A percentile compares a stretch with the other conserved stretches of the same genome.
Conservation (phyloP, 2,329 filamentous ascomycete species). For the Aspergillus oerlinghausenensis region DNA sequence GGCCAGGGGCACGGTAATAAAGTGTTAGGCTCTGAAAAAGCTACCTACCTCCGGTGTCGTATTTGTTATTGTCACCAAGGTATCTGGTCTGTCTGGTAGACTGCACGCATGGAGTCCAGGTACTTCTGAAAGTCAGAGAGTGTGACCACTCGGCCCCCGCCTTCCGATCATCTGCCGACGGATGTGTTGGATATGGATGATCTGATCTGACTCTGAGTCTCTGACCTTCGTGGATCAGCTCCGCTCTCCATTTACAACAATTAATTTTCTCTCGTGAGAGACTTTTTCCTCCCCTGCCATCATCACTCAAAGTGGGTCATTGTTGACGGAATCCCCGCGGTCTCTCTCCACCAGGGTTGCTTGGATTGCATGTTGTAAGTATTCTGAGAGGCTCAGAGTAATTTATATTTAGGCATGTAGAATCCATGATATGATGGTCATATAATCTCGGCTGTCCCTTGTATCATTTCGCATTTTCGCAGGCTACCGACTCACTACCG, state of each 20-base stretch:
- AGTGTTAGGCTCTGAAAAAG: too few relatives aligned
- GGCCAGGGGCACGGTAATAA: too few relatives aligned
- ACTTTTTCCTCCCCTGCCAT: neutral
- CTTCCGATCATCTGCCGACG: neutral
- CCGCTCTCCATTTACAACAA: too few relatives aligned
- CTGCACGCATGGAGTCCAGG: too few relatives aligned
- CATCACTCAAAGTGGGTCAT: neutral
- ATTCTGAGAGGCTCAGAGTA: neutral
- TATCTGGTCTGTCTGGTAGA: too few relatives aligned
- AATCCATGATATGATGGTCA: neutral
- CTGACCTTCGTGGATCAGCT: too few relatives aligned
- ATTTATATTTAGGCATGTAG: neutral
- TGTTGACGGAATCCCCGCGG: neutral
- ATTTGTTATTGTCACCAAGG: too few relatives aligned
- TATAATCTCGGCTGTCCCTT: neutral
- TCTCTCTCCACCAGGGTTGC: neutral
- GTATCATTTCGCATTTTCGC: too few relatives aligned
- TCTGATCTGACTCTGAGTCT: neutral
- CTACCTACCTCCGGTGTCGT: too few relatives aligned
- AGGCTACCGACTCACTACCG: too few relatives aligned
- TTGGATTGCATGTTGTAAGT: neutral
- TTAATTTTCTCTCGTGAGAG: neutral
- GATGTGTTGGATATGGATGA: neutral
- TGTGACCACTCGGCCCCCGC: neutral
- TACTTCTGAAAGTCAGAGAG: too few relatives aligned